A percentile compares a stretch with the other conserved stretches of the same genome.
Evolutionary conservation across 495 filamentous ascomycete genomes (phyloP).

Genomic region (Tuber indicum): DNA sequence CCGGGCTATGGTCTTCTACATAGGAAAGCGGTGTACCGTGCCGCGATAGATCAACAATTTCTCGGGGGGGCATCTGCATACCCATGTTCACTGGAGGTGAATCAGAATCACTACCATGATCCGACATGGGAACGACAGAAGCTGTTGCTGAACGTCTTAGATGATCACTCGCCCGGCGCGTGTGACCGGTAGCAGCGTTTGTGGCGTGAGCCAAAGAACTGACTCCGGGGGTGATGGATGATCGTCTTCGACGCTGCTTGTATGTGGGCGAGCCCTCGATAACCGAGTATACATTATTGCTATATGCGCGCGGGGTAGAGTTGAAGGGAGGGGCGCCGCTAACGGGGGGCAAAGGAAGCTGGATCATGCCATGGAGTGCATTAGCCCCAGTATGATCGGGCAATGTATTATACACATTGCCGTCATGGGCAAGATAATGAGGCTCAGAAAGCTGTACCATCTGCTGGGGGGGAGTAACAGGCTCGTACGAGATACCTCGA

Average conservation of each 20-base stretch:
- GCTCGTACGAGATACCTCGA: conserved; percentile 91
- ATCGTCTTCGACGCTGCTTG: conserved; percentile 89
- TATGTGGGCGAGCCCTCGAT: conserved; percentile 98
- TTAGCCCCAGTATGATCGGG: conserved; percentile 59
- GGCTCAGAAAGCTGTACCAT: conserved; percentile 71
- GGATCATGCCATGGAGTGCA: conserved; percentile 61
- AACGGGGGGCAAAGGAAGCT: conserved; percentile 74
- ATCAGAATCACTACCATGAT: conserved; percentile 53
- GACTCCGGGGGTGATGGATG: conserved; percentile 75
- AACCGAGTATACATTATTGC: conserved; percentile 82
- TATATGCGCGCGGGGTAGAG: conserved; percentile 58
- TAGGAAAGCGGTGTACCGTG: conserved; percentile 80
- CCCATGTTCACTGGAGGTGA: conserved; percentile 37
- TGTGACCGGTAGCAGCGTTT: conserved; percentile 49
- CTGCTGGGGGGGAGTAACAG: conserved; percentile 90
- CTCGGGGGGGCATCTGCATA: conserved; percentile 58
- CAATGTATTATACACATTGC: conserved; percentile 90
- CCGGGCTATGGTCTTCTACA: conserved; percentile 67
- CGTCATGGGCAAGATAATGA: conserved; percentile 95
- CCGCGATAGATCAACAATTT: conserved; percentile 74
- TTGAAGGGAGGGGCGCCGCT: conserved; percentile 69
- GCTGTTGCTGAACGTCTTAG: conserved; percentile 84
- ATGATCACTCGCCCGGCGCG: conserved; percentile 42
- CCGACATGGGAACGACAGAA: conserved; percentile 84
- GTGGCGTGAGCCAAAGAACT: conserved; percentile 58